Evolutionary conservation across 371 early-diverging fungal species (phyloP).

Genomic region (Mortierella sp.): DNA sequence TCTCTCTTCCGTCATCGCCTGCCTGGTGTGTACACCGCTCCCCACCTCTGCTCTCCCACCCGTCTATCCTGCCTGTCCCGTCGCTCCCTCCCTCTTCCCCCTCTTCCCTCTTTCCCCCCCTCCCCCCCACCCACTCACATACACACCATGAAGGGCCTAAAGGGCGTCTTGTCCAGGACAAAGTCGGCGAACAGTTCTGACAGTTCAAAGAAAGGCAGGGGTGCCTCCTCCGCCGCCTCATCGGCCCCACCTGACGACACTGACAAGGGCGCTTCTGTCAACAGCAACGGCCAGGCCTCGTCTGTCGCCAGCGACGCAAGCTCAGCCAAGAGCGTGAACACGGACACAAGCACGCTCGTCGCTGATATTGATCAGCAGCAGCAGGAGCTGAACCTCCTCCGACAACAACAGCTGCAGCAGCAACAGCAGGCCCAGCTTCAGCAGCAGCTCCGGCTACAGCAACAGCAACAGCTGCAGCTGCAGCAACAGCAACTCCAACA

Average conservation of each 20-base stretch:
- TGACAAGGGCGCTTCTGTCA: neutral
- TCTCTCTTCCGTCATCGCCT: neutral
- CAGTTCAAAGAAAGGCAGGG: conserved; percentile 16
- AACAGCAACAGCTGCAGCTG: conserved; percentile 5
- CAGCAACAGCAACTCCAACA: conserved; percentile 2
- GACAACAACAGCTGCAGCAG: too few relatives aligned
- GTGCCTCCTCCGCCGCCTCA: conserved; percentile 1
- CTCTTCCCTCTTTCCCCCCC: neutral
- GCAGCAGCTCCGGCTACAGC: conserved; percentile 1
- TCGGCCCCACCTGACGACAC: conserved; percentile 5
- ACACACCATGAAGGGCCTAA: conserved; percentile 28
- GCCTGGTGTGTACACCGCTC: neutral
- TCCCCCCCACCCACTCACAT: neutral
- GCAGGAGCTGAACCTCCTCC: too few relatives aligned
- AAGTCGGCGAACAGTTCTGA: conserved; percentile 48
- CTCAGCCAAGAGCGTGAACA: too few relatives aligned
- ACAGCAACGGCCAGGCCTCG: neutral
- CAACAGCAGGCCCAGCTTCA: neutral
- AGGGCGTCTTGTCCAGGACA: conserved; percentile 42
- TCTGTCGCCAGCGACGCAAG: neutral
- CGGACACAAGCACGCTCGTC: too few relatives aligned
- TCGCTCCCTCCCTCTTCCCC: neutral
- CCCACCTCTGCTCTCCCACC: neutral
- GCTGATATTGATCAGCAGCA: too few relatives aligned
- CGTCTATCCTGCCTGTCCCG: conserved; percentile 14